phyloP scores from a whole-genome alignment of 2,329 filamentous ascomycete species.

The Fusarium falciforme region DNA sequence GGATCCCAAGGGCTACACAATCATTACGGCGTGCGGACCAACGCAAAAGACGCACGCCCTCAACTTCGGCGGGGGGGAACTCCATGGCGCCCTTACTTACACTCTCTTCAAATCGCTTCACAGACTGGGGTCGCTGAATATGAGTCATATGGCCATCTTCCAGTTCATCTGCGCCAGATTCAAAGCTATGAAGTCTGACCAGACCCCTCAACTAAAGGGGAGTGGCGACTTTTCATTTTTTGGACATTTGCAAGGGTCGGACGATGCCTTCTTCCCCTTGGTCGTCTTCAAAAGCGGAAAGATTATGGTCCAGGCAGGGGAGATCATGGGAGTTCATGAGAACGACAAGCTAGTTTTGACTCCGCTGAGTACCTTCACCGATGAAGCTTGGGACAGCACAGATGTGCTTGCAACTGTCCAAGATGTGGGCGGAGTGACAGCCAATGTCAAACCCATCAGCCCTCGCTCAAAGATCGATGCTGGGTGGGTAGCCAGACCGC shows the following conservation, averaged over 20 bases:
- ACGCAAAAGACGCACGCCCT: neutral
- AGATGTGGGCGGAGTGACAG: neutral
- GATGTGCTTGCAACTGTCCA: neutral
- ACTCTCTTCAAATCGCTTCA: neutral
- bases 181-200: neutral
- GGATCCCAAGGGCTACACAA: neutral
- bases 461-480: neutral
- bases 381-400: neutral
- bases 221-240: neutral
- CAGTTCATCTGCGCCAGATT: neutral
- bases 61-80: rapidly evolving
- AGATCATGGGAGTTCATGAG: neutral
- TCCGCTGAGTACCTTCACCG: neutral
- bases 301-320: neutral
- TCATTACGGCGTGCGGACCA: neutral
- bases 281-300: neutral
- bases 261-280: neutral
- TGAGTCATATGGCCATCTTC: neutral
- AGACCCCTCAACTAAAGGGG: neutral
- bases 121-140: neutral
- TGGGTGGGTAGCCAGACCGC: neutral
- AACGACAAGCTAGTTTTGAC: neutral
- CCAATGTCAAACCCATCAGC: too few species aligned
- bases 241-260: neutral
- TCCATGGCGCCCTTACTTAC: neutral